Evolutionary conservation across 768 basidiomycete species (phyloP), one percentile per base, ranked within the genome.

Genomic region (Rhizopogon salebrosus): DNA sequence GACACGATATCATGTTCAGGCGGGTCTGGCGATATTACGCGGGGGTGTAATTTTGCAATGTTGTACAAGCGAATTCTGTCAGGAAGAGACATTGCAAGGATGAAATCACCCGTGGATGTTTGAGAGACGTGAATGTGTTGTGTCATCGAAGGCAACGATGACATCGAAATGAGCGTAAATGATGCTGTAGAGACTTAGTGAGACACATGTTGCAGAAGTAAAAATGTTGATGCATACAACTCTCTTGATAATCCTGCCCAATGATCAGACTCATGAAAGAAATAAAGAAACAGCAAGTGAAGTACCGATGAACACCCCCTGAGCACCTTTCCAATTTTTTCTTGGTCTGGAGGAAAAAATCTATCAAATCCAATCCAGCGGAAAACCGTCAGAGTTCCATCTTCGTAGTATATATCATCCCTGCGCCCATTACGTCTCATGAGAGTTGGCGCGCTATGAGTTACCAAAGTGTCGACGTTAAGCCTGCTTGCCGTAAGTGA

Each of bases 171-270:
- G 16, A 86, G 57, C 53, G 81, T 85, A 70, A 86, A 87, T 0
- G 86, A 87, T 41, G 80, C 87, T 89, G 50, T 43, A 46, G 31
- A 45, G 22, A 55, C 9, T 1, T 18, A 24, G 35, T 61, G 26
- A 65, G 52, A 11, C 22, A 20, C 42, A 10, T 22, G 38, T 34
- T 24, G 3, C 27, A 27, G 34, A 10, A 43, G n/a, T 4, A n/a
- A 40, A 24, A 43, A 51, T 35, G 4, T 41, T 34, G 41, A 36
- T 1, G 62, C 84, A 62, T 62, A 89, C 89, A 76, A 64, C 86
- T 89, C 60, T 89, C 84, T 59, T 82, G 83, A 61, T 83, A 89
- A 64, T 90, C 89, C 87, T 90, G 41, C 36, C 11, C 31, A 35
- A 36, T 3, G 3, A 49, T 59, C 41, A 61, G 52, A 24, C 37